A percentile compares a stretch with the other conserved stretches of the same genome.
phyloP scores from a whole-genome alignment of 1,139 yeast species.

The Arxiozyma heterogenica region DNA sequence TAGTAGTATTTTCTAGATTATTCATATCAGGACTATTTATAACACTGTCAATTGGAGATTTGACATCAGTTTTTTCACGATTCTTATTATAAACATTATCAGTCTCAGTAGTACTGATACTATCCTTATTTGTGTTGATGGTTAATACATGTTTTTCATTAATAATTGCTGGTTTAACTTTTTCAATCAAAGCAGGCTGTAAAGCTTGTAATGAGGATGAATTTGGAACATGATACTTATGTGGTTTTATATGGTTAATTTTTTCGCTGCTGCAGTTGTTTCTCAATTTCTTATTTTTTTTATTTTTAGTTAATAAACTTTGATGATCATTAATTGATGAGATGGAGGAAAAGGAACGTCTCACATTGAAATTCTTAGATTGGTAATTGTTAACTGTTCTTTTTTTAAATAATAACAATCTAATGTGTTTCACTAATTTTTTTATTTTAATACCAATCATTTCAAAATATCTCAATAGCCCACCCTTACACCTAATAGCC shows the following conservation, averaged over 20 bases:
- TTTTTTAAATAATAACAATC: background rate
- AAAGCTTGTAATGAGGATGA: conserved; percentile 1
- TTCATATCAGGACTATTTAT: background rate
- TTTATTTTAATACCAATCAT: conserved; percentile 18
- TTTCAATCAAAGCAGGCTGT: conserved; percentile 2
- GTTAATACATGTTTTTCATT: background rate
- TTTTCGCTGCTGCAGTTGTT: background rate
- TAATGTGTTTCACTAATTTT: conserved; percentile 11
- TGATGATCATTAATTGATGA: background rate
- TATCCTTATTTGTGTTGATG: too few species aligned
- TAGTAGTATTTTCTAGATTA: background rate
- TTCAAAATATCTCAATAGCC: conserved; percentile 25
- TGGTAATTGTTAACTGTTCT: background rate
- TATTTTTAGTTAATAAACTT: background rate
- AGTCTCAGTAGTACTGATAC: background rate
- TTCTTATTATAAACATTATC: background rate
- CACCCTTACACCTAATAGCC: conserved; percentile 30
- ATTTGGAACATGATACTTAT: background rate
- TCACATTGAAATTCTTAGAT: background rate
- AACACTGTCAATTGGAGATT: background rate
- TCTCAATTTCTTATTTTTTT: background rate
- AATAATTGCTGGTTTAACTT: background rate
- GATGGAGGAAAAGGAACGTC: background rate
- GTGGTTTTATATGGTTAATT: background rate
- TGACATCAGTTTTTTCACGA: background rate